Evolutionary conservation across 192 early-diverging fungal species (phyloP), one percentile per base, ranked within the genome.

Genomic region (Coemansia sp.): DNA sequence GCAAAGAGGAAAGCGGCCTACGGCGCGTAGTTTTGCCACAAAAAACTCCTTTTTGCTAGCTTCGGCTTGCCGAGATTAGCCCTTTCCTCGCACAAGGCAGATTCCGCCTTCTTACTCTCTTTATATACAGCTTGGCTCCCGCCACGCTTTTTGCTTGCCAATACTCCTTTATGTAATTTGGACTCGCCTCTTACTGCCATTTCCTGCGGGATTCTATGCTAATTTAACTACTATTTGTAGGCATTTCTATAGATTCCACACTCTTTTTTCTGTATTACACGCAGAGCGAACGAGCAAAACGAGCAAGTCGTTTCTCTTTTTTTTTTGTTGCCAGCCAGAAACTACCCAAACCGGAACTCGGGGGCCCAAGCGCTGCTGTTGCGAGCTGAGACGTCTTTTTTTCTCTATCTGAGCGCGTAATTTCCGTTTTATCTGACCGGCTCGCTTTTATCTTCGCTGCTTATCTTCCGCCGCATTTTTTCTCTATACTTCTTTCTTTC

Each of bases 371-470:
- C 3, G 5, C n/a, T 40, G 12, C n/a, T 40, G 35, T 40, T 40
- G n/a, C 35, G 35, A 40, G 35, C 35, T 40, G 35, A 40, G 35
- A 40, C 35, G 35, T 16, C 12, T 45, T 57, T 57, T 28, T 57
- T 24, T 43, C 33, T 21, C 16, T 10, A 27, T 24, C 32, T 32
- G 14, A 46, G 44, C 19, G 29, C 18, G 23, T 43, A 22, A 31
- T 23, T 19, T 48, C 57, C 31, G 29, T 48, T 60, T 31, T 29
- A 11, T 27, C 42, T 16, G 35, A 40, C 5, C 58, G 18, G 47
- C 30, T 60, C 32, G 52, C 31, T 42, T 38, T 51, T 51, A 4
- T 60, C 28, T 56, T 56, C 38, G 22, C 19, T 48, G 23, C 30
- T 40, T 40, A 40, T 40, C 35, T 40, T 40, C 14, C n/a, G n/a